phyloP scores from a whole-genome alignment of 2,329 filamentous ascomycete genomes.

The Cercospora berteroae region DNA sequence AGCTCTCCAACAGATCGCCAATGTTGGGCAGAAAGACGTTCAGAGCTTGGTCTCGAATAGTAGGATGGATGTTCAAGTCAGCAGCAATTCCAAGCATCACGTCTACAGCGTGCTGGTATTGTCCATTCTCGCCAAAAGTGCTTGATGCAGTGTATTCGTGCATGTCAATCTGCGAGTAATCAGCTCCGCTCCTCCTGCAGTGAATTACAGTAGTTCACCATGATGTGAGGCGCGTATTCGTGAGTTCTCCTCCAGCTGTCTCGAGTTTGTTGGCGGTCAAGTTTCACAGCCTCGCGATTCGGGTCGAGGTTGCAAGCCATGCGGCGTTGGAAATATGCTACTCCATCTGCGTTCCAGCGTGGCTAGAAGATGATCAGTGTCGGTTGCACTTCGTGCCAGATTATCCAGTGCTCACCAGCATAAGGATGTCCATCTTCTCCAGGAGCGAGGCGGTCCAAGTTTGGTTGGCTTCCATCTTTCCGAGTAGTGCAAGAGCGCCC shows the following conservation, averaged over 20 bases:
- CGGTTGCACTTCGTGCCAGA: neutral
- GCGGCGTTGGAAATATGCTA: constrained; percentile 39
- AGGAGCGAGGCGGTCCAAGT: constrained; percentile 37
- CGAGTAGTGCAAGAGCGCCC: constrained; percentile 38
- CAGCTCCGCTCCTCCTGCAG: neutral
- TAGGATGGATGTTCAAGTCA: constrained; percentile 32
- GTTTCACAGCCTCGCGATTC: constrained; percentile 41
- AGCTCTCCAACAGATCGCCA: constrained; percentile 29
- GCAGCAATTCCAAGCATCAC: constrained; percentile 30
- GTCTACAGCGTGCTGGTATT: constrained; percentile 39
- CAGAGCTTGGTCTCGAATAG: constrained; percentile 33
- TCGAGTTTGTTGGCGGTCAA: constrained; percentile 38
- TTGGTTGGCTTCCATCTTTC: constrained; percentile 37
- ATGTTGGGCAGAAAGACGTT: constrained; percentile 36
- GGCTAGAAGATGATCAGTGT: constrained; percentile 20
- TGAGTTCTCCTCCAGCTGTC: constrained; percentile 37
- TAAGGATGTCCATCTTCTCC: constrained; percentile 37
- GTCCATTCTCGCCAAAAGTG: constrained; percentile 26
- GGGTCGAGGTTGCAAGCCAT: constrained; percentile 40
- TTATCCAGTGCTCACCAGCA: constrained; percentile 20
- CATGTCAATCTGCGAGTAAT: constrained; percentile 31
- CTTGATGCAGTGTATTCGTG: constrained; percentile 39
- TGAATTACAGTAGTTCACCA: neutral
- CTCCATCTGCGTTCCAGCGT: constrained; percentile 41
- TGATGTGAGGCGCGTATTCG: constrained; percentile 37